Conservation (phyloP, 116 monocot species). For the Phalaenopsis hybrid region DNA sequence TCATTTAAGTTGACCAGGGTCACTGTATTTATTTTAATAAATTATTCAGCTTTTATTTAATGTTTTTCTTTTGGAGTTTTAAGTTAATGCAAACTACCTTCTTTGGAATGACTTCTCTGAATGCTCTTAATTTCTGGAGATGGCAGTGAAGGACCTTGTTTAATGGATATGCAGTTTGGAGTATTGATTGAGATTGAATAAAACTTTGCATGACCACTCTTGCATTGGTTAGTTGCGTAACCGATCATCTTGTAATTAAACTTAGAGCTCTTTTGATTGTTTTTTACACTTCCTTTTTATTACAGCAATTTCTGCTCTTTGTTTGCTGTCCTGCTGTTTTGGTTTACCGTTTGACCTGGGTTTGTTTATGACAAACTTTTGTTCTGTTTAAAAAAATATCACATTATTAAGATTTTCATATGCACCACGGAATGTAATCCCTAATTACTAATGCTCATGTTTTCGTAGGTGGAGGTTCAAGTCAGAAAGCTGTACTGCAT, state of each 20-base stretch:
- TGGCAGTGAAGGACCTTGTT: not conserved
- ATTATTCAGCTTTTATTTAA: not conserved
- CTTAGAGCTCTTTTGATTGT: not conserved
- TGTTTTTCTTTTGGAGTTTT: not conserved
- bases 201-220: not conserved
- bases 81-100: not conserved
- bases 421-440: not conserved
- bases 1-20: not conserved
- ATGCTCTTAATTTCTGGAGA: not conserved
- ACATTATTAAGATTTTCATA: not conserved
- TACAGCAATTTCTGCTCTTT: not conserved
- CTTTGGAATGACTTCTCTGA: not conserved
- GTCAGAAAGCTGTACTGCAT: constrained; percentile 76
- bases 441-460: not conserved
- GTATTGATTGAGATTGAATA: not conserved
- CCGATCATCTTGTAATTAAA: not conserved
- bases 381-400: not conserved
- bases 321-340: not conserved
- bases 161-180: not conserved
- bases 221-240: not conserved
- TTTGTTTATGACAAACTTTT: not conserved
- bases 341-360: not conserved
- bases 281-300: not conserved
- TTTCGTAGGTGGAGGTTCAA: constrained; percentile 77
- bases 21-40: not conserved